Evolutionary conservation across 805 yeast species (phyloP), one percentile per base, ranked within the genome.

Genomic region (Wilhelminamyces savonicus): DNA sequence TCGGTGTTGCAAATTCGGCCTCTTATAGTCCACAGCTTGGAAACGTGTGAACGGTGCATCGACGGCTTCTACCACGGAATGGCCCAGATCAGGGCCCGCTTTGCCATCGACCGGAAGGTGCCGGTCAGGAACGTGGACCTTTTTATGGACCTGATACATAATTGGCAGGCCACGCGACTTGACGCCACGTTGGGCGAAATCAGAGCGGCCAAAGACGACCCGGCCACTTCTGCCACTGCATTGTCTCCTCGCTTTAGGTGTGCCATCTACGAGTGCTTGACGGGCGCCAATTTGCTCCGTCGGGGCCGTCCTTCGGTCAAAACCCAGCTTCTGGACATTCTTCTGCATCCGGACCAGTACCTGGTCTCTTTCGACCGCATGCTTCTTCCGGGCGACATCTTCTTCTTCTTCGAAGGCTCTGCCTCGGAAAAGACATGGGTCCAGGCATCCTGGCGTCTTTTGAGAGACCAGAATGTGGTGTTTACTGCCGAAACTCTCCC

Each of bases 331-430:
- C n/a, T n/a, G n/a, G n/a, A n/a, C n/a, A n/a, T n/a, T n/a, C n/a
- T n/a, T n/a, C n/a, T n/a, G n/a, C n/a, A n/a, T n/a, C n/a, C n/a
- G n/a, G n/a, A n/a, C n/a, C n/a, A n/a, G n/a, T n/a, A n/a, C n/a
- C n/a, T n/a, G n/a, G n/a, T n/a, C n/a, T n/a, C n/a, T n/a, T n/a
- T n/a, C n/a, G n/a, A n/a, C n/a, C n/a, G n/a, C n/a, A n/a, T n/a
- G n/a, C n/a, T 54, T 13, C 31, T 39, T 14, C 76, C 87, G 0
- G 83, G 82, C 2, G 32, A 69, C 6, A 48, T 81, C 5, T 75
- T 62, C 47, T 62, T 76, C 22, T 44, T 74, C 34, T 73, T 76
- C 33, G 77, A 72, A 31, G 86, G 83, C 1, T 54, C 60, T 12
- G 44, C 46, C 0, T 55, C 50, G 4, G 72, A 74, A 40, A 56